phyloP scores from a whole-genome alignment of 805 yeast genomes.

The Candida namnaoensis region DNA sequence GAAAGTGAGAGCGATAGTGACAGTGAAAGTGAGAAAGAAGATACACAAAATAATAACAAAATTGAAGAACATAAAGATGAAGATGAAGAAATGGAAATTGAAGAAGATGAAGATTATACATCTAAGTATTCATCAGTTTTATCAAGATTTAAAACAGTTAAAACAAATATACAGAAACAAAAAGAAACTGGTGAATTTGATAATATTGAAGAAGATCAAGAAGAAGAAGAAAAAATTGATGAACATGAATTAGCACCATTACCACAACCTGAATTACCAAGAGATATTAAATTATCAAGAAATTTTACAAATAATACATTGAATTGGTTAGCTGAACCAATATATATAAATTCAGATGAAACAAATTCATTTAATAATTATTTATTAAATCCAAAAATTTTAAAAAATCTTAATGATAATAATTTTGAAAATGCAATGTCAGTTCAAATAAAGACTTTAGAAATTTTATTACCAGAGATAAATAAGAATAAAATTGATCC shows the following conservation, averaged over 20 bases:
- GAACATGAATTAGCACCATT: conserved; percentile 53
- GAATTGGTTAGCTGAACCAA: conserved; percentile 65
- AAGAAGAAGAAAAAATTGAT: conserved; percentile 19
- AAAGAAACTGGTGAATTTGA: conserved; percentile 1
- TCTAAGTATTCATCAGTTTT: conserved; percentile 43
- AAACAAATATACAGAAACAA: neutral
- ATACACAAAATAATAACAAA: conserved; percentile 1
- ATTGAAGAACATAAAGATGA: conserved; percentile 1
- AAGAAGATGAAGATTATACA: conserved; percentile 4
- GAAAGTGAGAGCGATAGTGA: conserved; percentile 9
- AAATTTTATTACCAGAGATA: conserved; percentile 38
- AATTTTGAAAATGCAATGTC: conserved; percentile 59
- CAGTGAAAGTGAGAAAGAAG: no score
- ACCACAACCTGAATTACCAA: conserved; percentile 75
- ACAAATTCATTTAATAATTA: conserved; percentile 42
- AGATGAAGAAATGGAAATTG: conserved; percentile 9
- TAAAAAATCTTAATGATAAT: conserved; percentile 35
- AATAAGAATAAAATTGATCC: conserved; percentile 16
- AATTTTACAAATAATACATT: conserved; percentile 27
- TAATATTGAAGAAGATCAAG: conserved; percentile 10
- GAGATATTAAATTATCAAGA: conserved; percentile 33
- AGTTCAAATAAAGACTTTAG: conserved; percentile 63
- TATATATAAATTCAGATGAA: conserved; percentile 38
- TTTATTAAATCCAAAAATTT: conserved; percentile 30
- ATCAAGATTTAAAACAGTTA: conserved; percentile 25